These are phyloP conservation scores for Marasmius fiardii DNA, from an alignment of 1,284 basidiomycete species.

Conservation along the genomic window DNA sequence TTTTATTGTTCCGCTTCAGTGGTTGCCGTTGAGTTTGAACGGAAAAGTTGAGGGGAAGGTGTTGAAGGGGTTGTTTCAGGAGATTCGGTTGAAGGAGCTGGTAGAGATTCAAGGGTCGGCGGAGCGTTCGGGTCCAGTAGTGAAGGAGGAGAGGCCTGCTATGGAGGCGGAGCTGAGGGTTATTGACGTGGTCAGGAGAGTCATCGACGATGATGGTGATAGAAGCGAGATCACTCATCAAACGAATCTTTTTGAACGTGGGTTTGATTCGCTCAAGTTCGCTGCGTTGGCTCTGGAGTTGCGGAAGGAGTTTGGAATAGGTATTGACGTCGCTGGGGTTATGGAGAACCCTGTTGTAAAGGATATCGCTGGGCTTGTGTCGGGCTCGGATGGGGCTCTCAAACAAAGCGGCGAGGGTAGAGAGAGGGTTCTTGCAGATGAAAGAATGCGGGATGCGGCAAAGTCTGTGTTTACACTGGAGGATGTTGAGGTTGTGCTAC, in stretches of 20 bases:
- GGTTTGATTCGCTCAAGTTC: slow-evolving; percentile 43
- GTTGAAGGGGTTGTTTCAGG: slow-evolving; percentile 6
- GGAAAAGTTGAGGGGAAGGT: slow-evolving; percentile 16
- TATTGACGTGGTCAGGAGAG: slow-evolving; percentile 14
- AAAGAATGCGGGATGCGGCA: slow-evolving; percentile 25
- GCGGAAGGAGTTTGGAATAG: slow-evolving; percentile 25
- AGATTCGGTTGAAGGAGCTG: slow-evolving; percentile 6
- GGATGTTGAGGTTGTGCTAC: slow-evolving; percentile 33
- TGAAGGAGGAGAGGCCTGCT: not conserved
- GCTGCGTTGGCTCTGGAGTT: slow-evolving; percentile 35
- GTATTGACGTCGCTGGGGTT: slow-evolving; percentile 35
- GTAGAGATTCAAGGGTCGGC: not conserved
- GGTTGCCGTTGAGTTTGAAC: slow-evolving; percentile 16
- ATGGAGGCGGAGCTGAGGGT: slow-evolving; percentile 19
- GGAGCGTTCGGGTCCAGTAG: not conserved
- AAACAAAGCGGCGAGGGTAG: not conserved
- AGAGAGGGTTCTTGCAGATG: slow-evolving; percentile 10
- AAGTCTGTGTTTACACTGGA: slow-evolving; percentile 20
- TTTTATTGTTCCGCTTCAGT: slow-evolving; percentile 15
- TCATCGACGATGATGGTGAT: slow-evolving; percentile 17
- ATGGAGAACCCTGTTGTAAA: slow-evolving; percentile 36
- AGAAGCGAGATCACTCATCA: slow-evolving; percentile 7
- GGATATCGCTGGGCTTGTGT: slow-evolving; percentile 23
- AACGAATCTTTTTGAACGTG: slow-evolving; percentile 40
- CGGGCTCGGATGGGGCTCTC: slow-evolving; percentile 7